These are phyloP conservation scores for Theobroma grandiflorum DNA, from an alignment of 441 rosid species.

Conservation along the genomic window DNA sequence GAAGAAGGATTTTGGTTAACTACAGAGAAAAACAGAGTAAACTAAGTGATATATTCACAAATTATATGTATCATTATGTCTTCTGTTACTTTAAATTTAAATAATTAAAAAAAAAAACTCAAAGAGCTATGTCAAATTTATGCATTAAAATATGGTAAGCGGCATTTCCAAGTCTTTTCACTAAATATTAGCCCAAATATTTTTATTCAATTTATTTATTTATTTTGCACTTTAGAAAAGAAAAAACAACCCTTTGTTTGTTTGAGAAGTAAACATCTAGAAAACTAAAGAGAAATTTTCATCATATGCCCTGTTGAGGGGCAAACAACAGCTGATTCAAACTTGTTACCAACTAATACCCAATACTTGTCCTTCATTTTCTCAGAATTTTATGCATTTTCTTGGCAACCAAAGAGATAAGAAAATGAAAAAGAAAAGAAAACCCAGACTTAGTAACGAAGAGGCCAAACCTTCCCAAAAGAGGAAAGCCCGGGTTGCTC, in stretches of 20 bases:
- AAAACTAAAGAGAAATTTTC: neutral
- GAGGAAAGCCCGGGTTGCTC: constrained; percentile 58
- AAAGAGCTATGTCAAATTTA: constrained; percentile 1
- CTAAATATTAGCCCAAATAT: no score
- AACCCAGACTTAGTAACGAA: constrained; percentile 8
- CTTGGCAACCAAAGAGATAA: constrained; percentile 24
- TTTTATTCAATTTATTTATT: no score
- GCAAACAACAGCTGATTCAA: neutral
- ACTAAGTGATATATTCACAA: constrained; percentile 9
- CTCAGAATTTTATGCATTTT: constrained; percentile 2
- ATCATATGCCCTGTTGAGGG: neutral
- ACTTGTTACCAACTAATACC: constrained; percentile 2
- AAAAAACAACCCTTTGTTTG: no score
- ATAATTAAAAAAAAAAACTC: neutral
- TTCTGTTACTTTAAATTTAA: neutral
- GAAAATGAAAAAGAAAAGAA: neutral
- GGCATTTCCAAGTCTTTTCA: neutral
- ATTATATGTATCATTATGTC: constrained; percentile 7
- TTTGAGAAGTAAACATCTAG: neutral
- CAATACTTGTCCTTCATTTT: constrained; percentile 5
- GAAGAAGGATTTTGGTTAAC: neutral
- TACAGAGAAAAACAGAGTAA: constrained; percentile 2
- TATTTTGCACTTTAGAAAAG: no score
- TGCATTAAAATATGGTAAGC: neutral
- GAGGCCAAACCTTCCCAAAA: constrained; percentile 47